These are phyloP conservation scores for Chytriomyces sp. DNA, from an alignment of 192 early-diverging fungal species.

Conservation along the genomic window DNA sequence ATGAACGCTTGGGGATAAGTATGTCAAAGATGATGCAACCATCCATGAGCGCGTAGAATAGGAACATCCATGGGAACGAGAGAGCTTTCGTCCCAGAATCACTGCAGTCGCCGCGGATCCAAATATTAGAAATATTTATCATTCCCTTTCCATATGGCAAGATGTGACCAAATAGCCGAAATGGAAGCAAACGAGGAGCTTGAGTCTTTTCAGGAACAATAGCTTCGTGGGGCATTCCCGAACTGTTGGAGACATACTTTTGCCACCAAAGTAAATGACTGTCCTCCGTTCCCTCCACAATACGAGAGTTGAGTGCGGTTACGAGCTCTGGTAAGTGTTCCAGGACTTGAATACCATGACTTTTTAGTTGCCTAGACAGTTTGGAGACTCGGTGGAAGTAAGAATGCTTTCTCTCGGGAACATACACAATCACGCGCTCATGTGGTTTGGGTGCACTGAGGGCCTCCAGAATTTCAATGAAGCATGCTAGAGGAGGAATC, in stretches of 20 bases:
- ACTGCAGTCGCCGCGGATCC: neutral
- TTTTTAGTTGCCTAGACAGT: neutral
- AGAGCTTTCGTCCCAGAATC: constrained; percentile 8
- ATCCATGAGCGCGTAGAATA: neutral
- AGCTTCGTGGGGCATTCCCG: constrained; percentile 5
- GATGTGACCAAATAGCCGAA: neutral
- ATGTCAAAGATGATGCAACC: neutral
- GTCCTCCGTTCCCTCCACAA: neutral
- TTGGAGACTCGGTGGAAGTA: neutral
- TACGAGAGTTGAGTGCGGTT: neutral
- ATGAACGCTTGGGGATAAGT: no score
- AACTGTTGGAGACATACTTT: neutral
- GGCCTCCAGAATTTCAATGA: constrained; percentile 21
- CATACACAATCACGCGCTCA: constrained; percentile 17
- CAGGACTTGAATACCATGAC: neutral
- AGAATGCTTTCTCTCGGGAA: constrained; percentile 4
- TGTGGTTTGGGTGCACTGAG: neutral
- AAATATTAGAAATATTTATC: constrained; percentile 17
- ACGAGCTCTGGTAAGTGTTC: neutral
- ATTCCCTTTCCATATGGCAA: neutral
- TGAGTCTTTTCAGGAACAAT: neutral
- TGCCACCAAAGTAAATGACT: constrained; percentile 24
- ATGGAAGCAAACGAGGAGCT: neutral
- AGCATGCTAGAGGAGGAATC: constrained; percentile 6
- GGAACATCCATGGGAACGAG: constrained; percentile 14